Conservation (phyloP, 1,284 basidiomycete genomes). For the Sanguinoderma infundibulare region DNA sequence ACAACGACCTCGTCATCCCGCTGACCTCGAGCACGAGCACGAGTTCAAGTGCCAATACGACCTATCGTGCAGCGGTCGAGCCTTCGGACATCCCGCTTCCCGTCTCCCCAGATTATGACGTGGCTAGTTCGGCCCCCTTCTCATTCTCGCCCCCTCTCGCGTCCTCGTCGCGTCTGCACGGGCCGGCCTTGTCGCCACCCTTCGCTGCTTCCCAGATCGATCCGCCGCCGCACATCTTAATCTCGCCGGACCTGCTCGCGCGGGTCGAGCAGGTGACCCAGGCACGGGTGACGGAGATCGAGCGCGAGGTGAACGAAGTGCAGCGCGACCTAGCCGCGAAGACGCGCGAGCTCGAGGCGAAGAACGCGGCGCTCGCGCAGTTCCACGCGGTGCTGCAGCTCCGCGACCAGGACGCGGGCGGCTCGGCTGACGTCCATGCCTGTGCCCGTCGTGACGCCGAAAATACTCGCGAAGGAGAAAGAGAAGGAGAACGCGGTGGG, state of each 20-base stretch:
- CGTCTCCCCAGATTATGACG: slow-evolving; percentile 9
- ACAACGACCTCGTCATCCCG: slow-evolving; percentile 15
- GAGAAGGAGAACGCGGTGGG: neutral
- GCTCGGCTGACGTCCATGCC: neutral
- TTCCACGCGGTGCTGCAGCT: slow-evolving; percentile 15
- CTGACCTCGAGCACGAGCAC: neutral
- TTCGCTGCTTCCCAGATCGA: neutral
- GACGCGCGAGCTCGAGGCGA: slow-evolving; percentile 29
- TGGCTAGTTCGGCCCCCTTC: slow-evolving; percentile 2
- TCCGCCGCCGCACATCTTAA: neutral
- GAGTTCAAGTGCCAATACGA: too few relatives aligned
- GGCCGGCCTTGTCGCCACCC: neutral
- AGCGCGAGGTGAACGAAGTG: slow-evolving; percentile 26
- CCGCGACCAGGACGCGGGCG: neutral
- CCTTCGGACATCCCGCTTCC: slow-evolving; percentile 25
- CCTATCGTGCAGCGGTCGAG: slow-evolving; percentile 4
- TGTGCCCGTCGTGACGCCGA: neutral
- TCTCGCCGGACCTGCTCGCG: slow-evolving; percentile 8
- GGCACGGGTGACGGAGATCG: slow-evolving; percentile 17
- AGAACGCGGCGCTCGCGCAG: slow-evolving; percentile 28
- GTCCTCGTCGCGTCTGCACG: neutral
- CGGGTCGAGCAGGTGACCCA: slow-evolving; percentile 14
- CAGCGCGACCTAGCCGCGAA: slow-evolving; percentile 29
- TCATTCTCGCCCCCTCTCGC: slow-evolving; percentile 6
- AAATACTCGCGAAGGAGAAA: neutral